These are phyloP conservation scores for Rhodotorula glutinis DNA, from an alignment of 1,284 basidiomycete genomes.

Conservation along the genomic window DNA sequence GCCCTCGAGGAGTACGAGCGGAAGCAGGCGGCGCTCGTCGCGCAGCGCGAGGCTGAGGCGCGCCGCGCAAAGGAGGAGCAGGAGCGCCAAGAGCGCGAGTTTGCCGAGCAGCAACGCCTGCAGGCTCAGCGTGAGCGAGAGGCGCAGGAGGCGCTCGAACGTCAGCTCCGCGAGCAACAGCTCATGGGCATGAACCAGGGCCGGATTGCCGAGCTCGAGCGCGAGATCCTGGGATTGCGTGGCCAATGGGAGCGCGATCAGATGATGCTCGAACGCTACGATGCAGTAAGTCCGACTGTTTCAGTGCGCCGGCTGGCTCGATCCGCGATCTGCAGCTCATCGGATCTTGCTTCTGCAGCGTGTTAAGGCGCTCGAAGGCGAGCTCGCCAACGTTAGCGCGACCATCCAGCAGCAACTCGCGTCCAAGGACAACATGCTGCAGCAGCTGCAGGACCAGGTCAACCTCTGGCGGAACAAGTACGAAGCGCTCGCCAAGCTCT, in stretches of 20 bases:
- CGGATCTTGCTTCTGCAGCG: constrained; percentile 55
- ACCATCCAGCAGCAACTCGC: constrained; percentile 84
- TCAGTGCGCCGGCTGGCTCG: neutral
- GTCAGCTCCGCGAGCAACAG: constrained; percentile 50
- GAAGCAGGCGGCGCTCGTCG: constrained; percentile 63
- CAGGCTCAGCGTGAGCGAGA: constrained; percentile 84
- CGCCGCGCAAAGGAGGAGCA: constrained; percentile 71
- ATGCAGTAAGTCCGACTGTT: constrained; percentile 62
- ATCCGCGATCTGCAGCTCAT: neutral
- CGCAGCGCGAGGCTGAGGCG: constrained; percentile 75
- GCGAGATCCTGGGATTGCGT: constrained; percentile 86
- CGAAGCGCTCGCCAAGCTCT: constrained; percentile 96
- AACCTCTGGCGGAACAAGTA: constrained; percentile 98
- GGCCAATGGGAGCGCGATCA: constrained; percentile 98
- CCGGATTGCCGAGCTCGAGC: constrained; percentile 73
- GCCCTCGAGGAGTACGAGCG: constrained; percentile 97
- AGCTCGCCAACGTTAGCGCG: constrained; percentile 71
- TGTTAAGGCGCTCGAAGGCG: constrained; percentile 93
- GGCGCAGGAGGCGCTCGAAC: constrained; percentile 81
- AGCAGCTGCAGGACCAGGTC: constrained; percentile 94
- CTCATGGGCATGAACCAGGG: constrained; percentile 46
- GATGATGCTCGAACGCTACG: constrained; percentile 96
- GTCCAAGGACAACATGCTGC: constrained; percentile 93
- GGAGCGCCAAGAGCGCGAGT: constrained; percentile 78
- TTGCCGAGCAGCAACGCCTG: constrained; percentile 82